Evolutionary conservation across 495 filamentous ascomycete genomes (phyloP).

Genomic region (Podospora conica): DNA sequence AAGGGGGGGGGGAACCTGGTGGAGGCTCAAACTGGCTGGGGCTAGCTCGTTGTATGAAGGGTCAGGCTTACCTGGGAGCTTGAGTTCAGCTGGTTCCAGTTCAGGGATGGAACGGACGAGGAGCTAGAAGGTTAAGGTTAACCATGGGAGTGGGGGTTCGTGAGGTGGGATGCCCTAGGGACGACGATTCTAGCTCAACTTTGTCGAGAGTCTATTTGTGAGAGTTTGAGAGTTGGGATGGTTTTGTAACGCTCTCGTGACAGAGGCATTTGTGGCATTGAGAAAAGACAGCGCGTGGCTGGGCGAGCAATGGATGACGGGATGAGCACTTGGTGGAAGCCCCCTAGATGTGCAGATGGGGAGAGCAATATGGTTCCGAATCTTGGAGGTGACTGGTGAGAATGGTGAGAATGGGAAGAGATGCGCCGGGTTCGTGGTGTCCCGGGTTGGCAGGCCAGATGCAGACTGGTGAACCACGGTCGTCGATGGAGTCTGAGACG

Average conservation of each 20-base stretch:
- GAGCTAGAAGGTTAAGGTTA: neutral
- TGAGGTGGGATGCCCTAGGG: neutral
- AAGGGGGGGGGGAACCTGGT: neutral
- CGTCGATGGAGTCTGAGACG: neutral
- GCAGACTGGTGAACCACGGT: constrained; percentile 1
- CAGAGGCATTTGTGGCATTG: neutral
- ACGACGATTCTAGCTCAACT: neutral
- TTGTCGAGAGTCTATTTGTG: neutral
- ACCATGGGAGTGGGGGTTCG: neutral
- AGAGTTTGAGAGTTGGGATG: neutral
- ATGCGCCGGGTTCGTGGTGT: neutral
- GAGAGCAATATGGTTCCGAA: neutral
- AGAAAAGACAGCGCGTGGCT: neutral
- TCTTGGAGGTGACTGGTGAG: too few relatives aligned
- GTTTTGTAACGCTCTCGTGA: neutral
- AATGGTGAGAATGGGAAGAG: neutral
- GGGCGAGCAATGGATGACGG: neutral
- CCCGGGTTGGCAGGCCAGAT: neutral
- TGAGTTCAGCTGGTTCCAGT: neutral
- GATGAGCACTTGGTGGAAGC: neutral
- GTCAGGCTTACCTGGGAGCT: neutral
- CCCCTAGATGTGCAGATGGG: neutral
- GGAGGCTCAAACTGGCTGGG: neutral
- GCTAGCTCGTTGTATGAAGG: neutral
- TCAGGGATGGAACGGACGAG: neutral